Percentiles rank a stretch among this genome's conserved stretches.
Conservation (phyloP, 441 rosid genomes). For the Mallotus repandus region DNA sequence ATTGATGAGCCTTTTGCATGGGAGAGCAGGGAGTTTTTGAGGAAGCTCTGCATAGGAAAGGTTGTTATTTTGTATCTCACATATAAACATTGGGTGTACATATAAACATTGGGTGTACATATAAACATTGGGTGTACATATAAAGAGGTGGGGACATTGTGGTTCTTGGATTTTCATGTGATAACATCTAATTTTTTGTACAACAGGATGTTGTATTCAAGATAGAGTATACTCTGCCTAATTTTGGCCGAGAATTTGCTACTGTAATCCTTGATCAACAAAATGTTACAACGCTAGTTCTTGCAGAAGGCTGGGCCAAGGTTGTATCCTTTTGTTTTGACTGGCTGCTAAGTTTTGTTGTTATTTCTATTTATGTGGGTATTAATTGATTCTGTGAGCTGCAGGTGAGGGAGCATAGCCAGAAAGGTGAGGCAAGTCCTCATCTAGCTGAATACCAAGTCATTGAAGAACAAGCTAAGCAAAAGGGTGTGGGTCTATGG, state of each 20-base stretch:
- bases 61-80: constrained; percentile 31
- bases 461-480: constrained; percentile 78
- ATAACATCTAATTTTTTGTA: constrained; percentile 8
- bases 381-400: constrained; percentile 21
- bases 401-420: constrained; percentile 83
- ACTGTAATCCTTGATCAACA: constrained; percentile 73
- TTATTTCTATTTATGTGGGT: constrained; percentile 6
- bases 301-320: constrained; percentile 90
- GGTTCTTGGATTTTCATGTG: neutral
- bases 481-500: constrained; percentile 81
- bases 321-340: constrained; percentile 33
- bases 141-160: neutral
- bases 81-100: neutral
- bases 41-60: constrained; percentile 97
- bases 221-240: constrained; percentile 75
- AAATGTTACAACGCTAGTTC: constrained; percentile 65
- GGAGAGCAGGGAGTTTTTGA: constrained; percentile 88
- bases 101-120: neutral
- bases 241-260: constrained; percentile 75
- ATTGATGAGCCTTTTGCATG: constrained; percentile 96
- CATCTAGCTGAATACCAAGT: constrained; percentile 60
- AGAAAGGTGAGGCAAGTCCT: constrained; percentile 87
- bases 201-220: constrained; percentile 82
- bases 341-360: neutral
- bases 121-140: neutral